Base-by-base conservation (phyloP, 75 land plant species). In the Pseudotsuga menziesii region DNA sequence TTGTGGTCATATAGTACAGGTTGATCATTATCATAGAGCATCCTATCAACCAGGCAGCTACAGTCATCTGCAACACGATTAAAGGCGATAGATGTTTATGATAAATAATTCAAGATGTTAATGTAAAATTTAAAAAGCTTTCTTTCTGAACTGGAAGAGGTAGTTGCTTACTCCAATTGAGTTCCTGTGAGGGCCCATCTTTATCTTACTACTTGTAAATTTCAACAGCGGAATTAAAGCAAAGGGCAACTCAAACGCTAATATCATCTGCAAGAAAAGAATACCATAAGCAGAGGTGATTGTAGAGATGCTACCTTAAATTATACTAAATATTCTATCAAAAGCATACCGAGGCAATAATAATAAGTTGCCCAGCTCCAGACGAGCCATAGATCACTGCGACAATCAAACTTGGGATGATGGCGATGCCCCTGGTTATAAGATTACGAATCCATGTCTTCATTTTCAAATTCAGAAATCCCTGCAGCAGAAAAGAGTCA, bases 171-270 rank as follows among this genome's bases (percentile, higher is more conserved):
- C 32, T 29, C 32, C 16, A 57, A 73, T 0, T 23, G 75, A 52
- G 58, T 81, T 81, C 55, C 77, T 81, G 79, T 77, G 70, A 54
- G 76, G 83, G 22, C 89, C 89, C 89, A 87, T 87, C 79, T 87
- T 87, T 14, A 78, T 73, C 23, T 76, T 55, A 41, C 87, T 81
- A 79, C 87, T 84, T 3, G 84, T 87, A 66, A 87, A 87, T 25
- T 84, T 86, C 19, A 87, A 78, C 39, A 87, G 75, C 1, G 89
- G 89, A 73, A 87, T 76, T 12, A 87, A 56, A 29, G 32, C 32
- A 29, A 29, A 29, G 32, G 32, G 32, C 32, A 29, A 29, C 1
- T 29, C 32, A 29, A 29, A 29, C 32, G 32, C 32, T 29, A 29
- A 29, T 29, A 29, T 29, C 32, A 29, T 29, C 32, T 29, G 32